Percentiles rank a stretch among this genome's conserved stretches.
Evolutionary conservation across 768 basidiomycete genomes (phyloP).

Genomic region (Guyanaporus albipodus): DNA sequence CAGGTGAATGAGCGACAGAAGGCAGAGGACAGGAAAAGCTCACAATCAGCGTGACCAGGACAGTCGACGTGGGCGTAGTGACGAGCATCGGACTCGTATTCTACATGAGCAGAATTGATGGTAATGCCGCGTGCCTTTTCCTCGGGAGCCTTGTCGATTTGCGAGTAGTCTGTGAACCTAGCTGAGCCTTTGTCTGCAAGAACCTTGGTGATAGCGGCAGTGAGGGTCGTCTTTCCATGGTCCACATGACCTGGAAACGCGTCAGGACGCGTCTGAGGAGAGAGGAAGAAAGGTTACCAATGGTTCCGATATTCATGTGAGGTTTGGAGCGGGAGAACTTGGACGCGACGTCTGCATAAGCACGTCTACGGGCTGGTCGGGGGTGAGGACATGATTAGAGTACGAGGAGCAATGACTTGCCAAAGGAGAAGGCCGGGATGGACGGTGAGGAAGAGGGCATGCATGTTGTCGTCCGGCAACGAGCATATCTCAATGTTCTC

Average conservation of each 20-base stretch:
- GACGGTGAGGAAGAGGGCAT: not conserved
- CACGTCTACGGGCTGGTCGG: conserved; percentile 36
- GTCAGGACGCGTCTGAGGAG: conserved; percentile 15
- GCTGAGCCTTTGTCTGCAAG: conserved; percentile 71
- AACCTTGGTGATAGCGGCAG: conserved; percentile 93
- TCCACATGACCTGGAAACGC: conserved; percentile 75
- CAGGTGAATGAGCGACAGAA: conserved; percentile 3
- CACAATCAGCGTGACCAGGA: conserved; percentile 93
- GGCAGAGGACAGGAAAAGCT: conserved; percentile 25
- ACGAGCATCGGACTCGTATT: conserved; percentile 86
- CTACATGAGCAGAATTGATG: conserved; percentile 97
- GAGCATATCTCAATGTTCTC: conserved; percentile 6
- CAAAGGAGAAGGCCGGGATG: conserved; percentile 4
- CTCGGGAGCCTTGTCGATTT: conserved; percentile 99
- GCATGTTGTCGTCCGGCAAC: conserved; percentile 16
- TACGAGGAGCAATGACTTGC: not conserved
- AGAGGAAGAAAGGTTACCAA: conserved; percentile 44
- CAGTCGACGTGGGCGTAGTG: conserved; percentile 99
- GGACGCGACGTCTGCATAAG: conserved; percentile 64
- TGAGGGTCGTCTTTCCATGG: conserved; percentile 97
- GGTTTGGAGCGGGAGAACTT: conserved; percentile 75
- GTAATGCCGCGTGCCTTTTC: conserved; percentile 99
- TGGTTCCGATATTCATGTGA: conserved; percentile 95
- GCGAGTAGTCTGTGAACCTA: conserved; percentile 90
- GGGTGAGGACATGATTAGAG: not conserved